Percentiles rank a stretch among this genome's conserved stretches.
Conservation (phyloP, 805 yeast species). For the Novakomyces olei region DNA sequence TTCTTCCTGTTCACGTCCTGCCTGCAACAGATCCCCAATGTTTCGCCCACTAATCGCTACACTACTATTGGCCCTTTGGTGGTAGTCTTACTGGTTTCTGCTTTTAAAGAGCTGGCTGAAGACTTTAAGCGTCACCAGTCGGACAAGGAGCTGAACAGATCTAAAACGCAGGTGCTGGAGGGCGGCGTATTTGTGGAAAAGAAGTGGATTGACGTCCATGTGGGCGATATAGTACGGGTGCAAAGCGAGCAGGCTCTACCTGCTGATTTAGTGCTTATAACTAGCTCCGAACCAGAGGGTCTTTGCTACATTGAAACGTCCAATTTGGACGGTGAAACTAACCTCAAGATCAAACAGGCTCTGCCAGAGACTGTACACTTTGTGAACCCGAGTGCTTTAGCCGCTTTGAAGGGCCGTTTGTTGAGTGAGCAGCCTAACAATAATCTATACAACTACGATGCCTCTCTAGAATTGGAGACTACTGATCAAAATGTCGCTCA, state of each 20-base stretch:
- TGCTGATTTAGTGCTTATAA: constrained; percentile 64
- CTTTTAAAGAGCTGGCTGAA: constrained; percentile 73
- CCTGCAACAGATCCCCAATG: constrained; percentile 92
- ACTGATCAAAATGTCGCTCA: constrained; percentile 14
- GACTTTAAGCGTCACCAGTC: constrained; percentile 74
- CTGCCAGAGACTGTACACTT: constrained; percentile 50
- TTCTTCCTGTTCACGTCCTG: constrained; percentile 79
- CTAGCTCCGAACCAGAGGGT: constrained; percentile 96
- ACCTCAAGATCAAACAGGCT: constrained; percentile 83
- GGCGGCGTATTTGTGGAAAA: constrained; percentile 41
- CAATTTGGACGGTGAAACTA: constrained; percentile 92
- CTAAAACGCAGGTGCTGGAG: constrained; percentile 46
- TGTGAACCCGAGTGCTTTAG: constrained; percentile 41
- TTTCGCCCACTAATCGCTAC: constrained; percentile 85
- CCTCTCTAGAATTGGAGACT: constrained; percentile 38
- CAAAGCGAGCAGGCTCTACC: constrained; percentile 80
- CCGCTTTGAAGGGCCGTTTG: constrained; percentile 34
- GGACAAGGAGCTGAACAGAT: constrained; percentile 70
- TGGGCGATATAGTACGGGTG: constrained; percentile 77
- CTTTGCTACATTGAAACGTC: constrained; percentile 94
- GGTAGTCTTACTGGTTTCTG: constrained; percentile 73
- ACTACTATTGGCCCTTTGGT: constrained; percentile 84
- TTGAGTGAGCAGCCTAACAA: constrained; percentile 85
- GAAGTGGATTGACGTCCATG: constrained; percentile 71
- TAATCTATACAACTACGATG: constrained; percentile 84